Conservation (phyloP, 192 early-diverging fungal species). For the Entomortierella chlamydospora region DNA sequence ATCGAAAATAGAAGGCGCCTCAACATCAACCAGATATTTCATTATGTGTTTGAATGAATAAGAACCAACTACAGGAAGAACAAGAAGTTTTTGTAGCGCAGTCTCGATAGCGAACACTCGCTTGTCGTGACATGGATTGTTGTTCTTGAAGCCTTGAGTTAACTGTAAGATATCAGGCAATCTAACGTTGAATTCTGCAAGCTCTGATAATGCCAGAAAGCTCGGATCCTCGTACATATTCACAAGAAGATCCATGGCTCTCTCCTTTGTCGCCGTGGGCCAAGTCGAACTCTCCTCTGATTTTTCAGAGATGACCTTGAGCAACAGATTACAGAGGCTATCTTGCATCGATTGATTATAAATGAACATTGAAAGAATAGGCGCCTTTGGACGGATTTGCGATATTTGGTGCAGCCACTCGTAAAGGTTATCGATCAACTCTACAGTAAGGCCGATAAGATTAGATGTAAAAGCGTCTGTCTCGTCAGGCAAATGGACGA, state of each 20-base stretch:
- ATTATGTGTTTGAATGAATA: constrained; percentile 36
- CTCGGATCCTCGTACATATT: constrained; percentile 43
- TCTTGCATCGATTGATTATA: constrained; percentile 8
- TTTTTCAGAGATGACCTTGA: constrained; percentile 16
- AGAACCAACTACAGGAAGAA: constrained; percentile 11
- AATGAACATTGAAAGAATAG: constrained; percentile 36
- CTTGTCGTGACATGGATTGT: constrained; percentile 11
- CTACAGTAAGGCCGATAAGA: constrained; percentile 1
- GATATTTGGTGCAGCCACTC: constrained; percentile 23
- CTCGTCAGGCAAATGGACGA: neutral
- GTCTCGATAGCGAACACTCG: constrained; percentile 26
- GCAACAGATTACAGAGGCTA: constrained; percentile 9
- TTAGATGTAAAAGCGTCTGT: neutral
- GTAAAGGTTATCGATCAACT: constrained; percentile 34
- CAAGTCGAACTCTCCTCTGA: neutral
- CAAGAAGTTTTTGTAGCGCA: constrained; percentile 17
- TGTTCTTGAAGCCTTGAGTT: constrained; percentile 19
- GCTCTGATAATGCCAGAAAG: constrained; percentile 25
- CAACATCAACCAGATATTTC: constrained; percentile 34
- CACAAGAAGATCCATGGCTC: constrained; percentile 21
- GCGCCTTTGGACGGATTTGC: constrained; percentile 10
- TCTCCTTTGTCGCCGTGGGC: constrained; percentile 5
- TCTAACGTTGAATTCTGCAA: neutral
- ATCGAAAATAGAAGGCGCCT: constrained; percentile 20
- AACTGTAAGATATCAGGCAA: constrained; percentile 35